Percentiles rank a stretch among this genome's conserved stretches.
Evolutionary conservation across 2,329 filamentous ascomycete genomes (phyloP).

Genomic region (Fusarium abutilonis): DNA sequence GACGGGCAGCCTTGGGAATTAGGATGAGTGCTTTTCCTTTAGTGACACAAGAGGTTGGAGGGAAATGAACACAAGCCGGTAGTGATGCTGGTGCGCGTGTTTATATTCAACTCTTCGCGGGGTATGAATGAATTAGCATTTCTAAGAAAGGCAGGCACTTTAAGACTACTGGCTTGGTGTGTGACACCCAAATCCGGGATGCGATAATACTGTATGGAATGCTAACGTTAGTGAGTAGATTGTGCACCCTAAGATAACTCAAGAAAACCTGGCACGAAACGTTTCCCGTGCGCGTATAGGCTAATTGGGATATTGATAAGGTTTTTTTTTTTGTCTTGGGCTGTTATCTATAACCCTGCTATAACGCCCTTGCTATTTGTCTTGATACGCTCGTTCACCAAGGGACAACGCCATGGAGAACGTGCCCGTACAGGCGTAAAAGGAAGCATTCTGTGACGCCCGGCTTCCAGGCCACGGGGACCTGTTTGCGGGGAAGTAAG

Average conservation of each 20-base stretch:
- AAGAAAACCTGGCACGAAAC: constrained; percentile 26
- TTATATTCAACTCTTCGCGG: constrained; percentile 30
- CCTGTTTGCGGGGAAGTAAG: constrained; percentile 28
- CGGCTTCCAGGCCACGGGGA: not conserved
- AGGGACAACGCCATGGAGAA: not conserved
- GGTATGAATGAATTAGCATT: constrained; percentile 25
- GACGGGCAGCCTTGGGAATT: constrained; percentile 36
- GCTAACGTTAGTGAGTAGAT: not conserved
- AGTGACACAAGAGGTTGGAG: not conserved
- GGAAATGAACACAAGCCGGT: not conserved
- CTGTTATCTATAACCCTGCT: constrained; percentile 36
- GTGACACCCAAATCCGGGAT: constrained; percentile 3
- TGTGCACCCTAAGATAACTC: constrained; percentile 2
- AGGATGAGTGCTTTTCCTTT: not conserved
- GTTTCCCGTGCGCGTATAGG: constrained; percentile 18
- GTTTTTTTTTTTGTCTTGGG: not conserved
- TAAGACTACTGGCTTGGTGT: constrained; percentile 24
- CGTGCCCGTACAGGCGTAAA: not conserved
- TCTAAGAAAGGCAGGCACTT: constrained; percentile 6
- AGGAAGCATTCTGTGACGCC: constrained; percentile 1
- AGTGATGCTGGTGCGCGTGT: constrained; percentile 10
- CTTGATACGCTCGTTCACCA: not conserved
- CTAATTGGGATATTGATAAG: constrained; percentile 25
- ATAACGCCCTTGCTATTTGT: constrained; percentile 4
- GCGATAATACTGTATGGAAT: constrained; percentile 26